These are phyloP conservation scores for Phanerochaete carnosa DNA, from an alignment of 768 basidiomycete species.

Conservation along the genomic window DNA sequence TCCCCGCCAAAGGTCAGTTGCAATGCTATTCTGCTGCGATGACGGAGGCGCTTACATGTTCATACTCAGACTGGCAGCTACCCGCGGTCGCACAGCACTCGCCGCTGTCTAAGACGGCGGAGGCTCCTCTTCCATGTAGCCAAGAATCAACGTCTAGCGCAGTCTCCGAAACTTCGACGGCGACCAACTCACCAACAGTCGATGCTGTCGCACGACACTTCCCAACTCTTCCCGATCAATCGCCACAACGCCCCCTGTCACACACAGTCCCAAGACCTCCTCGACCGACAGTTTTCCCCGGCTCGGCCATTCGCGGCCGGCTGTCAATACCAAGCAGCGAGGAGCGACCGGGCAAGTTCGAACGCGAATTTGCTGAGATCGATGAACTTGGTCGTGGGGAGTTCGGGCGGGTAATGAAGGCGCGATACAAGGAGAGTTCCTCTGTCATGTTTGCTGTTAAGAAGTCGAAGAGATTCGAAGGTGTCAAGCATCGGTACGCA, in stretches of 20 bases:
- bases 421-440: conserved; percentile 59
- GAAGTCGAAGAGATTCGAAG: conserved; percentile 90
- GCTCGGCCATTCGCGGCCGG: conserved; percentile 15
- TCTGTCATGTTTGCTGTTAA: conserved; percentile 78
- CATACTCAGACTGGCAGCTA: conserved; percentile 51
- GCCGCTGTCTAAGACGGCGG: conserved; percentile 39
- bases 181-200: conserved; percentile 22
- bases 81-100: conserved; percentile 32
- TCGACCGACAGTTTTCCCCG: conserved; percentile 7
- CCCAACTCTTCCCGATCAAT: neutral
- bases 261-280: conserved; percentile 1
- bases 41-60: conserved; percentile 7
- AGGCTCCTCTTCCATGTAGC: conserved; percentile 19
- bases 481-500: conserved; percentile 83
- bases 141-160: conserved; percentile 47
- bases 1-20: conserved; percentile 44
- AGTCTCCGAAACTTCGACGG: conserved; percentile 43
- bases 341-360: conserved; percentile 64
- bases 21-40: neutral
- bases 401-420: conserved; percentile 91
- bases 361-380: conserved; percentile 75
- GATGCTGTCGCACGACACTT: conserved; percentile 9
- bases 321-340: conserved; percentile 32
- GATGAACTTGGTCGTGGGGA: conserved; percentile 87
- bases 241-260: neutral